Conservation (phyloP, 768 basidiomycete genomes). For the Russula ochroleuca region DNA sequence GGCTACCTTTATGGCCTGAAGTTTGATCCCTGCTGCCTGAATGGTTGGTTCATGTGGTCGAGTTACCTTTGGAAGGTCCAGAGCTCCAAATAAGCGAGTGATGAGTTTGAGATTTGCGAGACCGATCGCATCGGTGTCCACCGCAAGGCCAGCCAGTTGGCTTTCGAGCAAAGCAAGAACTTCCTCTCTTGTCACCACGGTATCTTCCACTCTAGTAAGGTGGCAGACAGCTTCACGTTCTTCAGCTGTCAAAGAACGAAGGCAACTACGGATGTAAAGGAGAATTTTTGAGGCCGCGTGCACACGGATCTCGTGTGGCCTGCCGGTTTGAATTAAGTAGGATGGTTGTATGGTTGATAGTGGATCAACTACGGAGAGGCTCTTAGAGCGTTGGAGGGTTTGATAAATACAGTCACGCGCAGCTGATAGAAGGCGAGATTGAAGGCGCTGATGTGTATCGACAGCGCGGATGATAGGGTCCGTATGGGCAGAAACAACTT, state of each 20-base stretch:
- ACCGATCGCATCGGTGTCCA: constrained; percentile 18
- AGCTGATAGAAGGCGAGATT: not conserved
- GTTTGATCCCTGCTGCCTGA: constrained; percentile 3
- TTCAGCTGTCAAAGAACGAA: constrained; percentile 41
- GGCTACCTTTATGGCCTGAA: constrained; percentile 10
- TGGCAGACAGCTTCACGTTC: constrained; percentile 32
- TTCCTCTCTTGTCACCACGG: constrained; percentile 20
- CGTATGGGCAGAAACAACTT: constrained; percentile 7
- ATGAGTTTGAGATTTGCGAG: constrained; percentile 26
- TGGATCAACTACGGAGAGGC: constrained; percentile 59
- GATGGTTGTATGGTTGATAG: constrained; percentile 82
- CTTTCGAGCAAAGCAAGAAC: constrained; percentile 19
- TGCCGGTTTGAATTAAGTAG: constrained; percentile 72
- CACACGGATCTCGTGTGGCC: constrained; percentile 61
- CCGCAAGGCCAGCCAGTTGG: constrained; percentile 18
- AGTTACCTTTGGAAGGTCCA: not conserved
- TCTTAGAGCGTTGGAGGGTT: constrained; percentile 49
- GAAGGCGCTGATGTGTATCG: constrained; percentile 4
- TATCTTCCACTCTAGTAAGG: constrained; percentile 26
- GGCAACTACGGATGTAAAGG: constrained; percentile 67
- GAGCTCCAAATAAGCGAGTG: constrained; percentile 21
- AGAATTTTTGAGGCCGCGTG: constrained; percentile 72
- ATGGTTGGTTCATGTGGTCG: not conserved
- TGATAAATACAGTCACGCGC: constrained; percentile 35
- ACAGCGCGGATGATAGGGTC: constrained; percentile 8